Conservation (phyloP, 164 flowering plant species). For the Vitis riparia region DNA sequence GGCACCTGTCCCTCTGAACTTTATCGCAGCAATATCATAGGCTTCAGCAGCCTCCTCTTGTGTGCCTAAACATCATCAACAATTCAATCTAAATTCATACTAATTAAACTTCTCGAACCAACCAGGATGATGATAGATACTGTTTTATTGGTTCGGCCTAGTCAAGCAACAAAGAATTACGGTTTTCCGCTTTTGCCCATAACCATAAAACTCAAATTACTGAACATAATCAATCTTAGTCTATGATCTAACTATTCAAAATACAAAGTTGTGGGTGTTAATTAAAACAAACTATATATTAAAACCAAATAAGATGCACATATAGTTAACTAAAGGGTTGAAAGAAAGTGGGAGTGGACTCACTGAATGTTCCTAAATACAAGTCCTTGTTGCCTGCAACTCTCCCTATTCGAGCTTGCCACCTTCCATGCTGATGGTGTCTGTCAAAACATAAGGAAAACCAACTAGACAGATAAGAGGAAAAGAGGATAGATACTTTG, state of each 20-base stretch:
- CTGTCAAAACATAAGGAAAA: constrained; percentile 32
- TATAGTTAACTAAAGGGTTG: not conserved
- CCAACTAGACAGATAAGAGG: constrained; percentile 4
- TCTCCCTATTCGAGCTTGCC: constrained; percentile 94
- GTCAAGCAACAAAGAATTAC: too few species aligned
- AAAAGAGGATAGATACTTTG: constrained; percentile 6
- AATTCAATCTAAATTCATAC: too few species aligned
- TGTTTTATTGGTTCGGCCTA: too few species aligned
- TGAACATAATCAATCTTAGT: too few species aligned
- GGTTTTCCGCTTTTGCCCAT: too few species aligned
- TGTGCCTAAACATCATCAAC: constrained; percentile 46
- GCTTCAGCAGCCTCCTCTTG: constrained; percentile 96
- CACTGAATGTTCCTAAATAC: constrained; percentile 94
- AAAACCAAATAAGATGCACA: not conserved
- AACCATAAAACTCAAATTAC: too few species aligned
- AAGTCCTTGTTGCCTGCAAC: constrained; percentile 97
- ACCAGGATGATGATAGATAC: too few species aligned
- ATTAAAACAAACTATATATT: too few species aligned
- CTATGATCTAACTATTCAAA: too few species aligned
- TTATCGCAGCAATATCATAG: constrained; percentile 85
- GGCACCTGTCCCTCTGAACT: constrained; percentile 75
- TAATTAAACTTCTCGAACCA: too few species aligned
- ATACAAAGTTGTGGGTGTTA: too few species aligned
- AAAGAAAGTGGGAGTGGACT: constrained; percentile 18
- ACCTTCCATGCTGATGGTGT: constrained; percentile 92